Evolutionary conservation across 495 filamentous ascomycete genomes (phyloP).

Genomic region (Talaromyces nanjingensis): DNA sequence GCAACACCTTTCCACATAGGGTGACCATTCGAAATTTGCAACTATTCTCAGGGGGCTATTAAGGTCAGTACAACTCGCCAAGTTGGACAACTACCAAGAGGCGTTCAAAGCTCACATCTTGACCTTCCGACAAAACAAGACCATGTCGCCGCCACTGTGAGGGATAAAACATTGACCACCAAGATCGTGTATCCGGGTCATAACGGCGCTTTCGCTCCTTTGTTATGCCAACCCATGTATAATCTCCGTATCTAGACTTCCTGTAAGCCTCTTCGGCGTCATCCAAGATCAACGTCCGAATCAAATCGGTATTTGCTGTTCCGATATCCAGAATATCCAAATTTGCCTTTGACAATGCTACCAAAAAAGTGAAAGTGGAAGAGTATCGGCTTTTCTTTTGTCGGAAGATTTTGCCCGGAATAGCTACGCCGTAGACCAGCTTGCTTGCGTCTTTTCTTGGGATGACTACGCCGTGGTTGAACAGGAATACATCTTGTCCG

Average conservation of each 20-base stretch:
- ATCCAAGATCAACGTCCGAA: background rate
- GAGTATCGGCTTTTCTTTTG: background rate
- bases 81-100: background rate
- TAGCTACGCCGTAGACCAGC: background rate
- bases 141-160: slow-evolving; percentile 1
- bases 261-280: background rate
- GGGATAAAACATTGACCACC: background rate
- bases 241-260: background rate
- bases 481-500: background rate
- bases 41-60: background rate
- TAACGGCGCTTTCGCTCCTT: background rate
- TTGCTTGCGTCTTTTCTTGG: background rate
- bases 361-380: background rate
- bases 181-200: background rate
- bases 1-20: background rate
- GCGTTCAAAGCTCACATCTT: background rate
- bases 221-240: background rate
- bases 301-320: background rate
- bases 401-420: background rate
- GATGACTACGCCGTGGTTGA: background rate
- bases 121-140: background rate
- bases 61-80: background rate
- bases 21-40: background rate
- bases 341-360: background rate
- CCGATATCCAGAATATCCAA: background rate